Conservation (phyloP, 495 filamentous ascomycete genomes). For the Podospora pseudoanserina region DNA sequence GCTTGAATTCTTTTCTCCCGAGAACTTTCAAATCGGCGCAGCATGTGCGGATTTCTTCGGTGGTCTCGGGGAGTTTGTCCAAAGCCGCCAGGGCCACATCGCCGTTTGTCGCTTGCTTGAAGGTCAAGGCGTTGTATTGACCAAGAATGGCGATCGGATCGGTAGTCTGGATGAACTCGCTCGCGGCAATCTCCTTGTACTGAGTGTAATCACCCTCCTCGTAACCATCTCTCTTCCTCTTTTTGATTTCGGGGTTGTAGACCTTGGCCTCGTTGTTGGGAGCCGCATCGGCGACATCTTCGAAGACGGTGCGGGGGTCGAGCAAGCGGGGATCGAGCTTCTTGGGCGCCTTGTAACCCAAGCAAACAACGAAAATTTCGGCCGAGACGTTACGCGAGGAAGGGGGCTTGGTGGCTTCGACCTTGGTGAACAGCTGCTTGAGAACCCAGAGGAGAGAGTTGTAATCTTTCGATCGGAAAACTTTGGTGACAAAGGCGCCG, state of each 20-base stretch:
- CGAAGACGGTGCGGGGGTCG: constrained; percentile 87
- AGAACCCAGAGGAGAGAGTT: constrained; percentile 96
- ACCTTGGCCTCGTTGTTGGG: constrained; percentile 98
- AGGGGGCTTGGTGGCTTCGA: constrained; percentile 95
- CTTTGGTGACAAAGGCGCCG: constrained; percentile 94
- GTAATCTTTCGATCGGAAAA: constrained; percentile 97
- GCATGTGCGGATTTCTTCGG: constrained; percentile 76
- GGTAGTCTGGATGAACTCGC: constrained; percentile 89
- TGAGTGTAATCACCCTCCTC: constrained; percentile 94
- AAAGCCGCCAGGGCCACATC: constrained; percentile 84
- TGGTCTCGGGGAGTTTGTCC: constrained; percentile 88
- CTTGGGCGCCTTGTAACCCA: constrained; percentile 85
- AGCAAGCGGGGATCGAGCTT: constrained; percentile 88
- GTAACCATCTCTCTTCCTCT: constrained; percentile 94
- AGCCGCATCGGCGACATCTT: constrained; percentile 81
- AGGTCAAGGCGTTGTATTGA: constrained; percentile 75
- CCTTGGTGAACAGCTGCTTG: constrained; percentile 90
- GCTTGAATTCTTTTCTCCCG: constrained; percentile 90
- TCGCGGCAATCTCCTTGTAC: constrained; percentile 80
- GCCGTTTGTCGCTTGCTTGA: constrained; percentile 69
- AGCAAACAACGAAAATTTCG: constrained; percentile 97
- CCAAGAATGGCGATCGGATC: constrained; percentile 97
- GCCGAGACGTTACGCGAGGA: constrained; percentile 93
- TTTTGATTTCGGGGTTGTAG: constrained; percentile 95
- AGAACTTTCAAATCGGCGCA: constrained; percentile 87